These are phyloP conservation scores for Candida sanyaensis DNA, from an alignment of 1,139 yeast genomes.

Conservation along the genomic window DNA sequence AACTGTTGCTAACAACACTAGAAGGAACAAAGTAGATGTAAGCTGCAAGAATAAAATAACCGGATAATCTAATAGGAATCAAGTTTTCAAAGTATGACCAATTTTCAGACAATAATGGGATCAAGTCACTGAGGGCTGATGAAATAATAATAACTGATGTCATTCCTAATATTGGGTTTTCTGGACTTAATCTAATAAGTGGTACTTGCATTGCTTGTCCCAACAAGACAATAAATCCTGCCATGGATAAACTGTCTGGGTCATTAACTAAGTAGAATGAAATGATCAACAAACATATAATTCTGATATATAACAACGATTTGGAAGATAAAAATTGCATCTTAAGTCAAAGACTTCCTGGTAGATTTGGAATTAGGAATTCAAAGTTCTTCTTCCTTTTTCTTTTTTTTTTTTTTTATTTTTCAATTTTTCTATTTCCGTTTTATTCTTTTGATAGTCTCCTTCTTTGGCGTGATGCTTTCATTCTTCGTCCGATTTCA, in stretches of 20 bases:
- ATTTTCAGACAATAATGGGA: slow-evolving; percentile 61
- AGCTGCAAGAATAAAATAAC: slow-evolving; percentile 54
- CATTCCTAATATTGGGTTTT: slow-evolving; percentile 55
- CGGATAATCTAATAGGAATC: slow-evolving; percentile 65
- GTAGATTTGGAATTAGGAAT: not conserved
- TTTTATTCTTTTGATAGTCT: too few species aligned
- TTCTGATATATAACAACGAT: slow-evolving; percentile 50
- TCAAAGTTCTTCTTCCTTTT: not conserved
- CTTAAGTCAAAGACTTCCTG: not conserved
- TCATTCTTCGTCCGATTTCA: too few species aligned
- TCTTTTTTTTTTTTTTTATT: not conserved
- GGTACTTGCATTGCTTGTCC: slow-evolving; percentile 62
- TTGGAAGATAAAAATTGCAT: slow-evolving; percentile 64
- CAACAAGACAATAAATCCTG: slow-evolving; percentile 54
- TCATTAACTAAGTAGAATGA: slow-evolving; percentile 65
- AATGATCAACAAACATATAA: slow-evolving; percentile 44
- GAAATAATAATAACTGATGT: slow-evolving; percentile 46
- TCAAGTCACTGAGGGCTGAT: slow-evolving; percentile 52
- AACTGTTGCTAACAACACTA: slow-evolving; percentile 56
- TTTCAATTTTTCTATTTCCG: too few species aligned
- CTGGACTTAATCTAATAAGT: slow-evolving; percentile 38
- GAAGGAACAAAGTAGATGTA: slow-evolving; percentile 43
- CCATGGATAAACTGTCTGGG: slow-evolving; percentile 36
- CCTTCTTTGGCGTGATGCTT: too few species aligned
- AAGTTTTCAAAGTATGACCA: slow-evolving; percentile 60